These are phyloP conservation scores for Monilinia polystroma DNA, from an alignment of 2,329 filamentous ascomycete genomes.

Conservation along the genomic window DNA sequence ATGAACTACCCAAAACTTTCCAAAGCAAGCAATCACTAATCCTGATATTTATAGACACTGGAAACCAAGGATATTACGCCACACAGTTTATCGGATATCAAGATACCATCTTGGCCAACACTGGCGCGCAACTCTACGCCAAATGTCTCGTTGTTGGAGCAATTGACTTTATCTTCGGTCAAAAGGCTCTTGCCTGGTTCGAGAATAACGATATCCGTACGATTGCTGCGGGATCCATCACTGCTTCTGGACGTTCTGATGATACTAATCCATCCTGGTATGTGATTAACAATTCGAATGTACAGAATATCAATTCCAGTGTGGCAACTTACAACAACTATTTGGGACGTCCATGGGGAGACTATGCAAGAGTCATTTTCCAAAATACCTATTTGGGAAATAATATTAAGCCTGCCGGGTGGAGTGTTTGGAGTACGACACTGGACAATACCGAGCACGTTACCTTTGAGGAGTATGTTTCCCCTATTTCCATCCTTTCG, in stretches of 20 bases:
- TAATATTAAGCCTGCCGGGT: conserved; percentile 52
- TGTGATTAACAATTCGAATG: conserved; percentile 54
- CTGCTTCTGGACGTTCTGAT: conserved; percentile 45
- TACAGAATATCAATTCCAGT: conserved; percentile 46
- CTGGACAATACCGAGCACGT: conserved; percentile 26
- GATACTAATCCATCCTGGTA: conserved; percentile 47
- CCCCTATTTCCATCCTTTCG: not conserved
- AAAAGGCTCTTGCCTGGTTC: conserved; percentile 52
- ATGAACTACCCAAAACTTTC: conserved; percentile 29
- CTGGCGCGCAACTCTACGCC: conserved; percentile 55
- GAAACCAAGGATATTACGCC: conserved; percentile 56
- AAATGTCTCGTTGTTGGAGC: conserved; percentile 56
- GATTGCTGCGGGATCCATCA: conserved; percentile 50
- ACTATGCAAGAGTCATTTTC: conserved; percentile 51
- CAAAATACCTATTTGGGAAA: conserved; percentile 49
- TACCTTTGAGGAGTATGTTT: not conserved
- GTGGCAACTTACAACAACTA: conserved; percentile 45
- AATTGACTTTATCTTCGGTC: conserved; percentile 60
- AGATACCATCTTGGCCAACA: conserved; percentile 52
- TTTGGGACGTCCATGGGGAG: conserved; percentile 53
- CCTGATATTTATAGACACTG: conserved; percentile 52
- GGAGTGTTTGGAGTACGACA: conserved; percentile 48
- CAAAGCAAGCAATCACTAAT: conserved; percentile 47
- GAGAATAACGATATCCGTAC: conserved; percentile 45
- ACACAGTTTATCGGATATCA: conserved; percentile 55